A percentile compares a stretch with the other conserved stretches of the same genome.
These are phyloP conservation scores for Camelina laxa DNA, from an alignment of 345 rosid species.

Conservation along the genomic window DNA sequence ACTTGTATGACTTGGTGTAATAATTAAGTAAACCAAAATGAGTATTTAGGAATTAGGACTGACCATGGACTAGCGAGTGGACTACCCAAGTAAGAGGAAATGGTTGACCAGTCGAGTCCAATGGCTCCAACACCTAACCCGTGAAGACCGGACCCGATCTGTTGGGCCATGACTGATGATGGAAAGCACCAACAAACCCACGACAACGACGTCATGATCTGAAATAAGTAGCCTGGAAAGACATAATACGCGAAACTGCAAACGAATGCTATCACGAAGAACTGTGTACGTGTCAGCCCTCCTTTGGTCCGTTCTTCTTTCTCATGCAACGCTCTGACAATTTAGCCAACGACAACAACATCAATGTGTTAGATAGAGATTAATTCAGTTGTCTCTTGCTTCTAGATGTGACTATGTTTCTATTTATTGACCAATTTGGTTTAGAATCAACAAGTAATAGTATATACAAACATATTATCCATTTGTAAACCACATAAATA, in stretches of 20 bases:
- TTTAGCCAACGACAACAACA: conserved; percentile 13
- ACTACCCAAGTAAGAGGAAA: conserved; percentile 94
- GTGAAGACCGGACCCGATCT: conserved; percentile 90
- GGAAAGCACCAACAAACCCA: conserved; percentile 97
- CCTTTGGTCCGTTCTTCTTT: conserved; percentile 77
- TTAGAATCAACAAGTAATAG: conserved; percentile 1
- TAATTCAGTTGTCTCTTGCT: neutral
- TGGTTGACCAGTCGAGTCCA: conserved; percentile 94
- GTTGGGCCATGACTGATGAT: conserved; percentile 75
- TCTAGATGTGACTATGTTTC: neutral
- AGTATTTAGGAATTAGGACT: conserved; percentile 12
- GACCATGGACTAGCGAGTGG: conserved; percentile 98
- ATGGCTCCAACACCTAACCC: conserved; percentile 81
- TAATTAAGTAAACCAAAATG: neutral
- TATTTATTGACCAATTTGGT: neutral
- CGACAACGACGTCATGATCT: conserved; percentile 84
- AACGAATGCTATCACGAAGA: conserved; percentile 74
- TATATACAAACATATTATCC: conserved; percentile 1
- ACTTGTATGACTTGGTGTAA: neutral
- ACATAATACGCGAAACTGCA: conserved; percentile 91
- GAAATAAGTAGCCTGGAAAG: conserved; percentile 89
- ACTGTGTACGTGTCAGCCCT: conserved; percentile 80
- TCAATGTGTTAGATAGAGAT: neutral
- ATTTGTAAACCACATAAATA: conserved; percentile 7
- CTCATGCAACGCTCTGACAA: conserved; percentile 81